Evolutionary conservation across 306 rosid species (phyloP).

Genomic region (Rosa rugosa): DNA sequence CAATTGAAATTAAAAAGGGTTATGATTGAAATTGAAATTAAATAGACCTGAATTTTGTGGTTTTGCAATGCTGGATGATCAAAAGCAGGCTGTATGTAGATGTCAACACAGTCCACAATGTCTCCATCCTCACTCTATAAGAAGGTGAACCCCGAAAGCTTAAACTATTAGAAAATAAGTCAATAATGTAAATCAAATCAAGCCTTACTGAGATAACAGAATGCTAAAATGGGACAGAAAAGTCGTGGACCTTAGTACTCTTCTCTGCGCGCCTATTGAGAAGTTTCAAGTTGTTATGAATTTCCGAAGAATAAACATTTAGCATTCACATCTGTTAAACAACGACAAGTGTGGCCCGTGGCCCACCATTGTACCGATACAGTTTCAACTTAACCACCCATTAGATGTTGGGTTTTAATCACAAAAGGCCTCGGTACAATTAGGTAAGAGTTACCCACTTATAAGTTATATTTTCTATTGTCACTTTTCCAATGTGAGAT

Average conservation of each 20-base stretch:
- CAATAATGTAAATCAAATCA: background rate
- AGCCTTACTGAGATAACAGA: background rate
- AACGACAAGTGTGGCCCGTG: no score
- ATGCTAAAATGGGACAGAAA: background rate
- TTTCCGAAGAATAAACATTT: slow-evolving; percentile 17
- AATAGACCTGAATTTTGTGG: slow-evolving; percentile 48
- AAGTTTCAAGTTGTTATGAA: slow-evolving; percentile 45
- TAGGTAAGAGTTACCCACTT: no score
- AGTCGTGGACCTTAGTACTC: slow-evolving; percentile 40
- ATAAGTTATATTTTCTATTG: no score
- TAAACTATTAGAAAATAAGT: background rate
- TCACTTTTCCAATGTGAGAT: no score
- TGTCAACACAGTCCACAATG: slow-evolving; percentile 51
- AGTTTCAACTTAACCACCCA: no score
- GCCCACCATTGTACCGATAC: no score
- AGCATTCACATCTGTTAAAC: slow-evolving; percentile 11
- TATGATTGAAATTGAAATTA: background rate
- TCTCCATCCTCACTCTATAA: slow-evolving; percentile 67
- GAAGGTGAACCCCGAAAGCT: background rate
- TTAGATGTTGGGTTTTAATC: no score
- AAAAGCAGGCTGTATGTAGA: slow-evolving; percentile 55
- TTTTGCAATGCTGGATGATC: slow-evolving; percentile 51
- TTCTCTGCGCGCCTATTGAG: slow-evolving; percentile 52
- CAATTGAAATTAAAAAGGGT: background rate
- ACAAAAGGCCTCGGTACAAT: no score